Evolutionary conservation across 495 filamentous ascomycete genomes (phyloP), one percentile per base, ranked within the genome.

Genomic region (Penicillium maclennaniae): DNA sequence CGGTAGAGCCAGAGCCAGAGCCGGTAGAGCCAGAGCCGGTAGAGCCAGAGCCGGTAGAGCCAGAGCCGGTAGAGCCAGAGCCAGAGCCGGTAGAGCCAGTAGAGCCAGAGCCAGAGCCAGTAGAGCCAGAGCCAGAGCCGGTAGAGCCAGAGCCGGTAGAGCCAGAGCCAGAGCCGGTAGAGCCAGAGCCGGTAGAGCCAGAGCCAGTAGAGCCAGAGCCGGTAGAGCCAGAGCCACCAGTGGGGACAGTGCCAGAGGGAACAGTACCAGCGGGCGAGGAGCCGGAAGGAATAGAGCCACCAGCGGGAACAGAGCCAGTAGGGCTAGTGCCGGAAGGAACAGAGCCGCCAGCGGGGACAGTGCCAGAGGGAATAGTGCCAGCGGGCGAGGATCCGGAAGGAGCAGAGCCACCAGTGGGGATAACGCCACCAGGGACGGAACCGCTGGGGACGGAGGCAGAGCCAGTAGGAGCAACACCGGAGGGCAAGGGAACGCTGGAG

Each of bases 161-260:
- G 40, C 7, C 17, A 16, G 44, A 21, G 34, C 44, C 50, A 37
- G 51, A 40, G 44, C 54, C 36, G 43, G 63, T 67, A 9, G 61
- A 58, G 36, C 63, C 66, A 20, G 66, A 61, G 16, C 61, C 61
- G 37, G 41, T 43, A 8, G 56, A 45, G n/a, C 38, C 47, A 20
- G 21, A 51, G 21, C 21, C 45, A 21, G 19, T 17, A 23, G 59
- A 37, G 25, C 34, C 52, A 43, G 19, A 45, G 45, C n/a, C 23
- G 5, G 23, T 23, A 23, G 23, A 23, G 2, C 23, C 48, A 14
- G 54, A 46, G 4, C 44, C 51, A 40, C 40, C 49, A 16, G 20
- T 40, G 45, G 45, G 21, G 21, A 31, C 28, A 6, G 52, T 39
- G 38, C 19, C 38, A 40, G 15, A 14, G 10, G 37, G 37, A 14